Base-by-base conservation (phyloP, 495 filamentous ascomycete genomes). In the Chaetomium tenue region DNA sequence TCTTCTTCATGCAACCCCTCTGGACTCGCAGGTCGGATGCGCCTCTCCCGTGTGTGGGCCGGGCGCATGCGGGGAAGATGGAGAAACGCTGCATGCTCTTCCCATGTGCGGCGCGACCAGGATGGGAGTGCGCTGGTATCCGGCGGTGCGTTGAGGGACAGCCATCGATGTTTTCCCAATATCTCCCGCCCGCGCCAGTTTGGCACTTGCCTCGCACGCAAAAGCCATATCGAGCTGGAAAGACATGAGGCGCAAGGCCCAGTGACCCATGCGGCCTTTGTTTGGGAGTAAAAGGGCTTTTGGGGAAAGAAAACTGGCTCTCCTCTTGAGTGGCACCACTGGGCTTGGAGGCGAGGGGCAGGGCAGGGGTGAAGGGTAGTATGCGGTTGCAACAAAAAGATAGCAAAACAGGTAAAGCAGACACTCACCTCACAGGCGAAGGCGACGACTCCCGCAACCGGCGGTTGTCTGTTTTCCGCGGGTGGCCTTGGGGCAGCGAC, bases 391-490 rank as follows among this genome's bases (percentile, higher is more conserved):
- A 3, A 30, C 15, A 12, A 25, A 12, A 22, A 47, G 52, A 46
- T 26, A 16, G 15, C n/a, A 63, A 54, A 61, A 52, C 48, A 61
- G 61, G 3, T 59, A 46, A 63, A 53, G 37, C n/a, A 66, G 22
- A 18, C 37, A 78, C 79, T 80, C 71, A 81, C 79, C 73, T 80
- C 63, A 72, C 68, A 55, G 79, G 77, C 48, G 76, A 76, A 33
- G 79, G 79, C n/a, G 79, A 82, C 30, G 76, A 77, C n/a, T 74
- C 73, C 48, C 77, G 71, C 39, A 79, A 74, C 20, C 79, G 72
- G 53, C 60, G 67, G 60, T 73, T 76, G 55, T 76, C 75, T 33
- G 78, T 79, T 55, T 75, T 78, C 40, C 78, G 77, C 58, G 77
- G 77, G 7, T 68, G 52, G 28, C 79, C 79, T 52, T 81, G 79